These are phyloP conservation scores for Amniculicola lignicola DNA, from an alignment of 495 filamentous ascomycete species.

Conservation along the genomic window DNA sequence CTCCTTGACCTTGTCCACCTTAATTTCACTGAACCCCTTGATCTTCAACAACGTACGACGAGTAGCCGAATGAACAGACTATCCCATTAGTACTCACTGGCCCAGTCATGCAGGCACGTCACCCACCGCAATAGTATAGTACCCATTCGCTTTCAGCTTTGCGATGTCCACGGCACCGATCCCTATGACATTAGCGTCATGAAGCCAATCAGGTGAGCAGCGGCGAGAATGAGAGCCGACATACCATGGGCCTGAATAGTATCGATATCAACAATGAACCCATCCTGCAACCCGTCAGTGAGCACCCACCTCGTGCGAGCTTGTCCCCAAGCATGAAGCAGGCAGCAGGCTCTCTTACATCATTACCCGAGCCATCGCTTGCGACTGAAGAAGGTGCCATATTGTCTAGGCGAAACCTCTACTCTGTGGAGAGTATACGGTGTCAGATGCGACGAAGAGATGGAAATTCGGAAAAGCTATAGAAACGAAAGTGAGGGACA, in stretches of 20 bases:
- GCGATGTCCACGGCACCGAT: slow-evolving; percentile 71
- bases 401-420: background rate
- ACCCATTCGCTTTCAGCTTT: slow-evolving; percentile 68
- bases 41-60: slow-evolving; percentile 67
- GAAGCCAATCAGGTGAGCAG: too few relatives aligned
- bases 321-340: too few relatives aligned
- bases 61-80: slow-evolving; percentile 67
- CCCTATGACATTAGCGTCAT: slow-evolving; percentile 44
- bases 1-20: slow-evolving; percentile 80
- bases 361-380: slow-evolving; percentile 53
- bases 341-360: slow-evolving; percentile 43
- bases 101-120: background rate
- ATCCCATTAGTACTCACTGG: background rate
- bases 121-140: slow-evolving; percentile 66
- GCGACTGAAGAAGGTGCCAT: slow-evolving; percentile 53
- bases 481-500: background rate
- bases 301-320: too few relatives aligned
- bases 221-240: slow-evolving; percentile 2
- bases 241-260: slow-evolving; percentile 68
- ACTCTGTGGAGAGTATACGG: background rate
- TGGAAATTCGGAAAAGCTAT: background rate
- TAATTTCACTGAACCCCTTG: slow-evolving; percentile 76
- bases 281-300: slow-evolving; percentile 28
- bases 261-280: slow-evolving; percentile 72
- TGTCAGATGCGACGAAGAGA: background rate